Percentiles rank a stretch among this genome's conserved stretches.
Evolutionary conservation across 1,139 yeast species (phyloP).

Genomic region (Suhomyces maxii): DNA sequence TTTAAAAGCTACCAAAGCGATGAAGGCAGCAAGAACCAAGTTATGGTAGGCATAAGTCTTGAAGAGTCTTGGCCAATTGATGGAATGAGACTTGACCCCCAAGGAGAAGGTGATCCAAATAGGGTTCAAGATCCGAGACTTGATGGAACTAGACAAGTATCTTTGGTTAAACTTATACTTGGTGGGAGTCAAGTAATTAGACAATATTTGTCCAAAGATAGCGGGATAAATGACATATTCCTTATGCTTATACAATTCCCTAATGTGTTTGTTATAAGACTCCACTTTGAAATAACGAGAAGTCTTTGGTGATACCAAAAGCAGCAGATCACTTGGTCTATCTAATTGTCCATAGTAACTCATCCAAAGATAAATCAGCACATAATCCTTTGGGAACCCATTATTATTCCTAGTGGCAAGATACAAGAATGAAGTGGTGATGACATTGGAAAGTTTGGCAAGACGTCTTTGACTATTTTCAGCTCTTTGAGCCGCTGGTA

Average conservation of each 20-base stretch:
- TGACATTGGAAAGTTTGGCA: constrained; percentile 27
- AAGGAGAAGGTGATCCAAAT: constrained; percentile 45
- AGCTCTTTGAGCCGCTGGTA: background rate
- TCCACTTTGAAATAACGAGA: constrained; percentile 30
- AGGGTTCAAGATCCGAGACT: constrained; percentile 37
- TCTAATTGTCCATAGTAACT: constrained; percentile 36
- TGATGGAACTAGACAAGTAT: constrained; percentile 37
- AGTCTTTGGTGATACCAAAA: constrained; percentile 29
- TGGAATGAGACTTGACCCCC: constrained; percentile 25
- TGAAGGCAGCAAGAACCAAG: constrained; percentile 14
- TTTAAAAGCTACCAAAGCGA: constrained; percentile 26
- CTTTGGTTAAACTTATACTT: constrained; percentile 36
- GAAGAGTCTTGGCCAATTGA: constrained; percentile 33
- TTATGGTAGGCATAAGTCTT: constrained; percentile 32
- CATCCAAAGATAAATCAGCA: constrained; percentile 36
- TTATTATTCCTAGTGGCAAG: constrained; percentile 30
- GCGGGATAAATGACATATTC: constrained; percentile 37
- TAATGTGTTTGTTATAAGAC: constrained; percentile 22
- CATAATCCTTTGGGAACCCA: constrained; percentile 41
- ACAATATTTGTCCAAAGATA: constrained; percentile 42
- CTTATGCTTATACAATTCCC: constrained; percentile 31
- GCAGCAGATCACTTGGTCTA: constrained; percentile 35
- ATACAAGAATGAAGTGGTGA: constrained; percentile 31
- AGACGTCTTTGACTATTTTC: constrained; percentile 1
- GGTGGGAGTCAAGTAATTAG: constrained; percentile 47